Base-by-base conservation (phyloP, 2,329 filamentous ascomycete genomes). In the Dendrostoma leiphaemia region DNA sequence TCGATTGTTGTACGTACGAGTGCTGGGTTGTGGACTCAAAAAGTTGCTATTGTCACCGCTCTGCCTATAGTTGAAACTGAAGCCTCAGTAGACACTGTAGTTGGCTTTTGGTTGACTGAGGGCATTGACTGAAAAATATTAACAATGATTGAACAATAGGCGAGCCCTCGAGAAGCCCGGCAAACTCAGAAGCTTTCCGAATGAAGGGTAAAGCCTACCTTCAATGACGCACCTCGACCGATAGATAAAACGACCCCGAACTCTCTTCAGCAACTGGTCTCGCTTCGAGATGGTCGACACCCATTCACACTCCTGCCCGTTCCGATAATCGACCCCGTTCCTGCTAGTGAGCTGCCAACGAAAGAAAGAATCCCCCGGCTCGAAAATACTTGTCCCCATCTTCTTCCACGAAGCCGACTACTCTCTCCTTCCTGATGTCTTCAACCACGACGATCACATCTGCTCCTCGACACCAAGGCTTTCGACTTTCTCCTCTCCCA, bases 131-230 rank as follows among this genome's bases (percentile, higher is more conserved):
- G 41, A 31, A 44, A 41, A n/a, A n/a, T n/a, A n/a, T n/a, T n/a
- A n/a, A n/a, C n/a, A n/a, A n/a, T n/a, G n/a, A n/a, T n/a, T 32
- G 51, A 48, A 54, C 55, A 54, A 54, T 51, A 54, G 47, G 35
- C 23, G 24, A 32, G 21, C 13, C 37, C 15, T 19, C 17, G 51
- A 17, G n/a, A 50, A 31, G 10, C 24, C 28, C 12, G 26, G 35
- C 43, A 15, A 21, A n/a, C 23, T 10, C 37, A 17, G 23, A 41
- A 13, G 7, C 17, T 10, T 15, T 32, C 23, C 45, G 51, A 44
- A 38, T 43, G 45, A 31, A 28, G 23, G 23, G 29, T 32, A 40
- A 43, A 12, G 31, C 15, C 19, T 31, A 17, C 23, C 35, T 26
- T 29, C 51, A 47, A 57, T 51, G 28, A 50, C 35, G 40, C 46